Evolutionary conservation across 805 yeast genomes (phyloP).

Genomic region (Clavispora santaluciae): DNA sequence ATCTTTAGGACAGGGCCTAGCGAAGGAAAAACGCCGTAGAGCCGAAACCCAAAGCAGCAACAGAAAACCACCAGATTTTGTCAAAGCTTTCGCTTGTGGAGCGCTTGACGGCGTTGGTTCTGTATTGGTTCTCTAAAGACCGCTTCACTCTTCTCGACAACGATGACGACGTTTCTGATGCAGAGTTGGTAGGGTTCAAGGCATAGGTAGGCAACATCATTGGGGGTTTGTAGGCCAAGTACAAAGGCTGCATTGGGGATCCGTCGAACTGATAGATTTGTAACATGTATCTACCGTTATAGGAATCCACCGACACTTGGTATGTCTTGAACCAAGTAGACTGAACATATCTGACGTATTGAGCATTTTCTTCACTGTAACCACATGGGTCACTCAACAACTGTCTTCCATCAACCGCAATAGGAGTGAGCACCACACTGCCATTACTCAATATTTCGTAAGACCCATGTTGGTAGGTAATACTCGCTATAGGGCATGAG

Average conservation of each 20-base stretch:
- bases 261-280: slow-evolving; percentile 78
- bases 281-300: slow-evolving; percentile 78
- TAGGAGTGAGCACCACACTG: slow-evolving; percentile 63
- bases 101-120: slow-evolving; percentile 66
- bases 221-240: slow-evolving; percentile 90
- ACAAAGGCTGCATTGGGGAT: slow-evolving; percentile 75
- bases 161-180: slow-evolving; percentile 30
- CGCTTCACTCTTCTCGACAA: slow-evolving; percentile 54
- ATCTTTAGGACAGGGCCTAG: no score
- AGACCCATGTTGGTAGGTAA: slow-evolving; percentile 87
- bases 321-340: slow-evolving; percentile 54
- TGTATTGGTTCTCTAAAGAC: slow-evolving; percentile 71
- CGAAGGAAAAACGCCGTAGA: slow-evolving; percentile 31
- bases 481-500: slow-evolving; percentile 74
- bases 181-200: slow-evolving; percentile 71
- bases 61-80: slow-evolving; percentile 53
- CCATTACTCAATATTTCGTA: slow-evolving; percentile 64
- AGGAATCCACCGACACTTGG: slow-evolving; percentile 61
- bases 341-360: slow-evolving; percentile 71
- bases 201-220: slow-evolving; percentile 93
- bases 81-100: slow-evolving; percentile 30
- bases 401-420: slow-evolving; percentile 89
- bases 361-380: slow-evolving; percentile 31
- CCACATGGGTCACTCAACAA: slow-evolving; percentile 82
- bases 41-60: slow-evolving; percentile 39